A percentile compares a stretch with the other conserved stretches of the same genome.
Conservation (phyloP, 2,329 filamentous ascomycete genomes). For the Coniochaeta ligniaria region DNA sequence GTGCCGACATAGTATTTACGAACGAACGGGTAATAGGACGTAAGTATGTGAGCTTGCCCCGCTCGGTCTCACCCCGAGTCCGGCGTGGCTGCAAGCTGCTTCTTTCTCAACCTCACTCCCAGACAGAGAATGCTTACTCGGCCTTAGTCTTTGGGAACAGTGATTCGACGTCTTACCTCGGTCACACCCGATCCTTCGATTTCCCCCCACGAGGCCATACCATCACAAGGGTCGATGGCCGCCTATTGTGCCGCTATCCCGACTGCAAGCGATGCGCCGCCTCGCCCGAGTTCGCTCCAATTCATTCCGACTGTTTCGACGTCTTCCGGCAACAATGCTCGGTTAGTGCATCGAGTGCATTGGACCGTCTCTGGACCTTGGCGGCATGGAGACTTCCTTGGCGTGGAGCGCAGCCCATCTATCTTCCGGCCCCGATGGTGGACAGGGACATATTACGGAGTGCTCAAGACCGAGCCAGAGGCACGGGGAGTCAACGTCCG, state of each 20-base stretch:
- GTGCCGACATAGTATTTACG: neutral
- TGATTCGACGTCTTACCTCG: neutral
- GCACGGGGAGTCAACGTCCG: slow-evolving; percentile 75
- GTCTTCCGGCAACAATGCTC: neutral
- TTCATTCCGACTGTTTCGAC: neutral
- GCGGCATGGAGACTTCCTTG: neutral
- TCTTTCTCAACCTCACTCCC: neutral
- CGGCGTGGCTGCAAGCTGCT: too few species aligned
- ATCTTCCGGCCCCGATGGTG: neutral
- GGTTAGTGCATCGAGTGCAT: neutral
- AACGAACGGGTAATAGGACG: neutral
- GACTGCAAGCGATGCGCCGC: neutral
- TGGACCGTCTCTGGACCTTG: neutral
- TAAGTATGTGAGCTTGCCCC: too few species aligned
- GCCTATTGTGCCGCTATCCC: neutral
- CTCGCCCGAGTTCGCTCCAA: neutral
- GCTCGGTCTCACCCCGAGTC: too few species aligned
- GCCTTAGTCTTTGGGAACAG: neutral
- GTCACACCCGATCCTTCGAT: neutral
- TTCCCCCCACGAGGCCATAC: neutral
- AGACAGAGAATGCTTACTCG: neutral
- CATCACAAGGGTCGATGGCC: neutral
- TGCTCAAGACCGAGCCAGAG: slow-evolving; percentile 76
- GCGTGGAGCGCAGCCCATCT: neutral
- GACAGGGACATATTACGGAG: slow-evolving; percentile 19